Base-by-base conservation (phyloP, 2,329 filamentous ascomycete species). In the Aspergillus unguis region DNA sequence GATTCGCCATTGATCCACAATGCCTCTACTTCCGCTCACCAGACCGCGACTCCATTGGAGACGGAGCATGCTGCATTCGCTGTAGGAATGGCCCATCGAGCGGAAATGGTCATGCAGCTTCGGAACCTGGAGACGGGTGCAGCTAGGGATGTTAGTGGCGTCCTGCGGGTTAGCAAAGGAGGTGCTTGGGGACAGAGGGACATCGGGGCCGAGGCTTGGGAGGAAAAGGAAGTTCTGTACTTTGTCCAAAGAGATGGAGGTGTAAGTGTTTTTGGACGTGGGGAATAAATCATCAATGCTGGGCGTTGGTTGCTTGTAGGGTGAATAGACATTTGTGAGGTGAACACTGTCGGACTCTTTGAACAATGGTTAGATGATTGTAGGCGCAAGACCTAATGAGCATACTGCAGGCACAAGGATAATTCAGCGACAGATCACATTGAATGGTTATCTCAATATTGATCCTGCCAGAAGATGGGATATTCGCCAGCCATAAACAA, bases 81-180 rank as follows among this genome's bases (percentile, higher is more conserved):
- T 23, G 76, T 91, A 33, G 82, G 81, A 5, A 72, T 87, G 57
- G 88, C 87, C n/a, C 90, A 96, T 67, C 80, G 84, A 62, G 89
- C 91, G 6, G 74, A 82, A n/a, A 77, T 81, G 57, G 80, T 92
- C 3, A 72, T 95, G 62, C 83, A 88, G 56, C 74, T 94, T 53
- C 79, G 92, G 48, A 80, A 86, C 64, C 71, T 97, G 55, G 91
- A 95, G 65, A 95, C 91, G 0, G 92, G 92, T 0, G 85, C 85
- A n/a, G 92, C 92, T 57, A 86, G 82, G 67, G 92, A 96, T 71
- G 89, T 97, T 31, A 95, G 89, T 72, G 92, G 92, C 2, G 90
- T 96, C 40, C 65, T 96, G 57, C 81, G 91, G 59, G 78, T 94
- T 45, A 92, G 87, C 17, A 77, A 79, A 41, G 85, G 85, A 3